Evolutionary conservation across 495 filamentous ascomycete species (phyloP), one percentile per base, ranked within the genome.

Genomic region (Tetracladium setigerum): DNA sequence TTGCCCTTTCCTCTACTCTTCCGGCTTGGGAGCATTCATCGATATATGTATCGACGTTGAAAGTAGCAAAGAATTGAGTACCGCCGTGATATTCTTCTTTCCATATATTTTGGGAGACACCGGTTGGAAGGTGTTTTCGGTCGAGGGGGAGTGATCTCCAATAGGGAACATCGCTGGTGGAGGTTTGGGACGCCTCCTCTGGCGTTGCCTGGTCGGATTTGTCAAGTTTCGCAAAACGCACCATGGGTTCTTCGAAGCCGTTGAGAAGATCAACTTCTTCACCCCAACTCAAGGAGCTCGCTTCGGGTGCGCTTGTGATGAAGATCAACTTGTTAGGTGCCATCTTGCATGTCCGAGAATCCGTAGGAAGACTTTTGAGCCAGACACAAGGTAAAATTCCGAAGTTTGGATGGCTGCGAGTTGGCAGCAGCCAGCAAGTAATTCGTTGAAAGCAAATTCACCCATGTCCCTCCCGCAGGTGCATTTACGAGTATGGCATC

Each of bases 241-340:
- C 64, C 34, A 82, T 67, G 2, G 71, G 60, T 2, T 62, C 59
- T 6, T 62, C 52, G 42, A 71, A 72, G 8, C 59, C 57, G 11
- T 67, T 54, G 31, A 84, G 62, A 40, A 87, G 65, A 27, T 66
- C 62, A 5, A 61, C 53, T 24, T 71, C 58, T 30, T 69, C 61
- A n/a, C n/a, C n/a, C 83, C 83, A 88, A 22, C 72, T 55, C 11
- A 89, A 66, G 24, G 63, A 65, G 32, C 52, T 54, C 15, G 56
- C 53, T 18, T 76, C 68, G 19, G 84, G 84, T 14, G 83, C 80
- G 6, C 84, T 84, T 48, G 77, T 62, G 33, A 85, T 67, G 42
- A 87, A 76, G 39, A 82, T 63, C 34, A 72, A 54, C 49, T 70
- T 74, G 12, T 36, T 42, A 27, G 43, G 47, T 30, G 51, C 31